Evolutionary conservation across 441 rosid genomes (phyloP), one percentile per base, ranked within the genome.

Genomic region (Populus hybrid): DNA sequence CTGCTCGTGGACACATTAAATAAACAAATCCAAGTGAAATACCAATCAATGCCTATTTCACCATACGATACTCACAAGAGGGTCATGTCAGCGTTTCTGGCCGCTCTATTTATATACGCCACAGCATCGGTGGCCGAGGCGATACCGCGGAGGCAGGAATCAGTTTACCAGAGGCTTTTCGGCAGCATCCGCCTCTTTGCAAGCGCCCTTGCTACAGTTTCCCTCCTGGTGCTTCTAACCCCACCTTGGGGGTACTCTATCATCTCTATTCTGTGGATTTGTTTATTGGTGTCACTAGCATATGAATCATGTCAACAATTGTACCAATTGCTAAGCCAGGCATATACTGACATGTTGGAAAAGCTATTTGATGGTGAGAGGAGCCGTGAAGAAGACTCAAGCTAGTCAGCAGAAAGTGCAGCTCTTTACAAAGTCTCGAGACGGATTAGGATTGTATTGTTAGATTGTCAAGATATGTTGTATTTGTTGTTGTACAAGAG

Each of bases 231-330:
- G 38, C 34, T 71, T 16, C 57, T 76, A 5, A 46, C 3, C 12
- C 80, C 78, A 38, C 2, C 11, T 3, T 6, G 70, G 6, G 80
- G 75, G 34, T 74, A 75, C 76, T 18, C 14, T 40, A 40, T 40
- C n/a, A 18, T 30, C 12, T 64, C 71, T 18, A 57, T 28, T 26
- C 6, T 26, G 8, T 77, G 75, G 78, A 24, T 28, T 2, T 30
- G 59, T 69, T 76, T 26, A 11, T 42, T 76, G 7, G 16, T 69
- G 1, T 61, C 1, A 26, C n/a, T 65, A 36, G 40, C 61, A 12
- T 19, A 69, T 19, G 35, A 66, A 4, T 32, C 46, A 0, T 35
- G 2, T 7, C 26, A 32, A 11, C 23, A 34, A 2, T 21, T 75
- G 6, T 65, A 7, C 61, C 34, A 8, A 24, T 67, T 67, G 73